Evolutionary conservation across 306 rosid species (phyloP).

Genomic region (Pterocarpus macrocarpus): DNA sequence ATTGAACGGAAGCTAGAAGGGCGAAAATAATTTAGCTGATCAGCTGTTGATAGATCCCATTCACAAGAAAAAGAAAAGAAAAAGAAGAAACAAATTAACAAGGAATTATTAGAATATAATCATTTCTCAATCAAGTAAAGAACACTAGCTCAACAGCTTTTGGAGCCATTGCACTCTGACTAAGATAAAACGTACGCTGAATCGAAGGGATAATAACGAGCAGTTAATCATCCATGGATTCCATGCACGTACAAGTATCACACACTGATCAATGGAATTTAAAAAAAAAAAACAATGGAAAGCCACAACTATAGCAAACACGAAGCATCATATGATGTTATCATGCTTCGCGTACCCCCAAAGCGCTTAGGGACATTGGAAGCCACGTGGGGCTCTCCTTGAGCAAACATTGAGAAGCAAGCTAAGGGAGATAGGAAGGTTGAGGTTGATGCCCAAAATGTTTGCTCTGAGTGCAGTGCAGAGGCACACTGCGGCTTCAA

Average conservation of each 20-base stretch:
- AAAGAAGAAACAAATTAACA: background rate
- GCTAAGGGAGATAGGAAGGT: constrained; percentile 73
- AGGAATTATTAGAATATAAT: constrained; percentile 15
- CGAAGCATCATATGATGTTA: no score
- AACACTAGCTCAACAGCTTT: constrained; percentile 22
- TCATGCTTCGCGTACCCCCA: background rate
- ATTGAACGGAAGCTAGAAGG: background rate
- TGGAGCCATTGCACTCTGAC: background rate
- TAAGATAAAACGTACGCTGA: constrained; percentile 4
- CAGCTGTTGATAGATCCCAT: background rate
- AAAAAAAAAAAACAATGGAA: background rate
- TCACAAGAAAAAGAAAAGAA: background rate
- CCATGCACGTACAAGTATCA: constrained; percentile 38
- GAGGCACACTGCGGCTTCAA: constrained; percentile 84
- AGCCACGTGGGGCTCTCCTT: constrained; percentile 51
- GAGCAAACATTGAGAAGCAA: constrained; percentile 85
- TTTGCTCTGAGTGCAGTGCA: constrained; percentile 85
- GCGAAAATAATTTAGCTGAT: background rate
- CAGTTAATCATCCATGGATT: constrained; percentile 10
- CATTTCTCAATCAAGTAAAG: constrained; percentile 17
- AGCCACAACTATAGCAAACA: background rate
- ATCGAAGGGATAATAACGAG: constrained; percentile 38
- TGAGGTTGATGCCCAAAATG: constrained; percentile 74
- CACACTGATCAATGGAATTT: background rate
- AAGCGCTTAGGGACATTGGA: constrained; percentile 61